A percentile compares a stretch with the other conserved stretches of the same genome.
Conservation (phyloP, 73 alveolate genomes). For the Symbiodinium pilosum region DNA sequence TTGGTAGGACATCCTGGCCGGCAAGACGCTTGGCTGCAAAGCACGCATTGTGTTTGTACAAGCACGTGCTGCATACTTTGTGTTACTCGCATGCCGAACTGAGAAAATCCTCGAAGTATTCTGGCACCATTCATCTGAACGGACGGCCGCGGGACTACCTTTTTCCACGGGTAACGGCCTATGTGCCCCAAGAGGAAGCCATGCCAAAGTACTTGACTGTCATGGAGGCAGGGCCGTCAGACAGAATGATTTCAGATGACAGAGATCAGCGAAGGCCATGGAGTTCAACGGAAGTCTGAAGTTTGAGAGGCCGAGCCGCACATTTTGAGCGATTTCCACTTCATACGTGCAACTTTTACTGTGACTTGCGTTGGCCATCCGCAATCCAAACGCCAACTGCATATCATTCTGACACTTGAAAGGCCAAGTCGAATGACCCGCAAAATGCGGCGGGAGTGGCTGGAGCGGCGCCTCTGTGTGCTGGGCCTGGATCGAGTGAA, state of each 20-base stretch:
- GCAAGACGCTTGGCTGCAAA: conserved; percentile 40
- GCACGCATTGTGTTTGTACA: too few relatives aligned
- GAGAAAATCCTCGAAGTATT: conserved; percentile 23
- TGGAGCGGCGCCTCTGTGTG: conserved; percentile 63
- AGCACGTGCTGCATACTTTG: neutral
- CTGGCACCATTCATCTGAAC: conserved; percentile 69
- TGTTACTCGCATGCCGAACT: neutral
- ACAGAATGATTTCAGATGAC: neutral
- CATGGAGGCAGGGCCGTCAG: conserved; percentile 21
- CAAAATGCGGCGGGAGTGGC: conserved; percentile 43
- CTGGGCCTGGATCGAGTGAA: conserved; percentile 40
- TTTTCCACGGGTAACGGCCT: conserved; percentile 60
- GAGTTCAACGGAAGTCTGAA: conserved; percentile 62
- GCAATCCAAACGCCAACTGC: neutral
- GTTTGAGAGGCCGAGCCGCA: neutral
- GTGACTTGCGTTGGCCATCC: too few relatives aligned
- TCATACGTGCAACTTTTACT: too few relatives aligned
- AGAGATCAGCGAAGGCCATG: conserved; percentile 23
- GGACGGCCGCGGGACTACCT: conserved; percentile 80
- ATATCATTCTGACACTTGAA: too few relatives aligned
- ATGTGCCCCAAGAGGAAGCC: conserved; percentile 91
- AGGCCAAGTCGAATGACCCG: conserved; percentile 47
- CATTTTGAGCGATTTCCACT: too few relatives aligned
- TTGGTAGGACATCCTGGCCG: conserved; percentile 63
- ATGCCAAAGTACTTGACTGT: conserved; percentile 89